Percentiles rank a stretch among this genome's conserved stretches.
phyloP scores from a whole-genome alignment of 495 filamentous ascomycete genomes.

The Arthonia radiata region DNA sequence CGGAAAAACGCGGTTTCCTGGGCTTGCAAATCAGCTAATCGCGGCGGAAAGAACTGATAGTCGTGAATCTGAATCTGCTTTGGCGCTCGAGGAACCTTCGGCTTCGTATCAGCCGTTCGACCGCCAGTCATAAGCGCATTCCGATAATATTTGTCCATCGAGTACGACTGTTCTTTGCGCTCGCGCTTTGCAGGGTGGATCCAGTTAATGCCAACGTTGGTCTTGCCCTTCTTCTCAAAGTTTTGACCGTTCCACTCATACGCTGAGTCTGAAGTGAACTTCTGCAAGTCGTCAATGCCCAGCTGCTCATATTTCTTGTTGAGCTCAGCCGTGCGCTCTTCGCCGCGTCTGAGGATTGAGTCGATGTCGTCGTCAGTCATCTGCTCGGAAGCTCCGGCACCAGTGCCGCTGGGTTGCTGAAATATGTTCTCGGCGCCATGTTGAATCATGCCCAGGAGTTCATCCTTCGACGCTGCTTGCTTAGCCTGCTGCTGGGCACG shows the following conservation, averaged over 20 bases:
- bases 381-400: conserved; percentile 26
- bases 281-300: conserved; percentile 94
- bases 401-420: conserved; percentile 31
- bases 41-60: conserved; percentile 83
- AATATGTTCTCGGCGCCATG: conserved; percentile 93
- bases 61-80: conserved; percentile 84
- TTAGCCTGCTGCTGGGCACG: conserved; percentile 80
- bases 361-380: conserved; percentile 78
- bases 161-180: conserved; percentile 92
- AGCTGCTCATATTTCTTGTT: conserved; percentile 90
- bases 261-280: conserved; percentile 86
- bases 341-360: conserved; percentile 59
- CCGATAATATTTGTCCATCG: conserved; percentile 97
- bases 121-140: conserved; percentile 69
- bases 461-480: conserved; percentile 77
- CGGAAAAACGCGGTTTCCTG: conserved; percentile 88
- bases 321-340: conserved; percentile 67
- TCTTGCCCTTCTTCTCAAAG: conserved; percentile 67
- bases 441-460: conserved; percentile 93
- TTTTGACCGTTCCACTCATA: conserved; percentile 98
- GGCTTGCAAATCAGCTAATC: conserved; percentile 72
- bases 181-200: conserved; percentile 98
- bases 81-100: conserved; percentile 83
- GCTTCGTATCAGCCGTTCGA: conserved; percentile 66
- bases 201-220: conserved; percentile 87